These are phyloP conservation scores for Steccherinum ochraceum DNA, from an alignment of 768 basidiomycete species.

Conservation along the genomic window DNA sequence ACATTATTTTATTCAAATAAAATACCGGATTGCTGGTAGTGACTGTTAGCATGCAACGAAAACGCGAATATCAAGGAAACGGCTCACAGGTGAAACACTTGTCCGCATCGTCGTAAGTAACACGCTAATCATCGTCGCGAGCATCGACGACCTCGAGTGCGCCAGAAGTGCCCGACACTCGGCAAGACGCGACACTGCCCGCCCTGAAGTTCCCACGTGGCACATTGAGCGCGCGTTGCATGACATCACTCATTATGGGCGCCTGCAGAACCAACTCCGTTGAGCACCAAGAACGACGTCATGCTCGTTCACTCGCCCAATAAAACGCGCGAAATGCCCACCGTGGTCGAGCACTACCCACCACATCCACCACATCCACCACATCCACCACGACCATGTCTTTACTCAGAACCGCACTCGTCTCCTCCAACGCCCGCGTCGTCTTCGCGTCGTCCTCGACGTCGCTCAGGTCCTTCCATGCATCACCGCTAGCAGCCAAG, in stretches of 20 bases:
- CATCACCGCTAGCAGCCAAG: constrained; percentile 25
- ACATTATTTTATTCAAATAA: too few species aligned
- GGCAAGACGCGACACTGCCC: too few species aligned
- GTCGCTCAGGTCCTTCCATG: constrained; percentile 21
- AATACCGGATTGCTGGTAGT: too few species aligned
- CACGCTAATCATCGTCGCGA: too few species aligned
- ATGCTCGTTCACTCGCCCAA: background rate
- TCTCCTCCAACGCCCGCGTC: constrained; percentile 13
- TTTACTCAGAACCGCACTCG: constrained; percentile 22
- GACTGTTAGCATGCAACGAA: too few species aligned
- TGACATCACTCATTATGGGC: background rate
- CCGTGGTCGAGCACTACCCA: background rate
- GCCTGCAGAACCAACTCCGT: background rate
- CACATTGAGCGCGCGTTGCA: too few species aligned
- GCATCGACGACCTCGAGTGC: too few species aligned
- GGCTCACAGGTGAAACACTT: too few species aligned
- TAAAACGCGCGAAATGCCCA: background rate
- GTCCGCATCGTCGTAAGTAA: too few species aligned
- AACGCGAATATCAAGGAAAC: too few species aligned
- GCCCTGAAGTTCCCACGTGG: background rate
- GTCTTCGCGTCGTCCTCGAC: constrained; percentile 12
- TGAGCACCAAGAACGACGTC: background rate
- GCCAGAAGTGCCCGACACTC: too few species aligned
- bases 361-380: background rate
- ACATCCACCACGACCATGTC: constrained; percentile 15